These are phyloP conservation scores for Breynia disticha DNA, from an alignment of 441 rosid species.

Conservation along the genomic window DNA sequence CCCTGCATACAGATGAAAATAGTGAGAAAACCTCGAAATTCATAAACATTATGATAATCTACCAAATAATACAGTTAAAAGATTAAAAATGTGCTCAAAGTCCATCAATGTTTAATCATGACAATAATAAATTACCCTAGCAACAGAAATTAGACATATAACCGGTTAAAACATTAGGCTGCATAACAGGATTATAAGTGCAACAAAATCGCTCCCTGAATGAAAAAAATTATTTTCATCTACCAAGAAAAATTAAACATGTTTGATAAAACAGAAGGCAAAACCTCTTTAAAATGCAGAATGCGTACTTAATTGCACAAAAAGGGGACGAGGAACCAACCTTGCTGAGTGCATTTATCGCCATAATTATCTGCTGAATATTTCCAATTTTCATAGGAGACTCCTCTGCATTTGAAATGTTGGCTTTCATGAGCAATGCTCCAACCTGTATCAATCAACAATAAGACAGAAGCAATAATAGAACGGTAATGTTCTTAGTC, in stretches of 20 bases:
- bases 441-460: constrained; percentile 49
- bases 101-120: no score
- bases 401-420: constrained; percentile 40
- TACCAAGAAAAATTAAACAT: neutral
- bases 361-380: constrained; percentile 69
- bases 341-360: constrained; percentile 96
- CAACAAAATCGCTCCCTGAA: neutral
- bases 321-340: constrained; percentile 20
- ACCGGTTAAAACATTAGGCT: neutral
- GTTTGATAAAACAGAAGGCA: neutral
- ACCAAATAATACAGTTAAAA: neutral
- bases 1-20: constrained; percentile 45
- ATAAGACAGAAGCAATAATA: constrained; percentile 9
- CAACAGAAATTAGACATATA: neutral
- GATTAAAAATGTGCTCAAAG: no score
- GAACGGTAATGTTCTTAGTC: neutral
- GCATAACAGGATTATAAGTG: neutral
- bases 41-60: neutral
- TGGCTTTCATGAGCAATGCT: constrained; percentile 44
- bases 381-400: constrained; percentile 43
- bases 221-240: neutral
- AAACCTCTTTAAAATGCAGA: neutral
- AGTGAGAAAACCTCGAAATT: constrained; percentile 9
- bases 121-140: no score
- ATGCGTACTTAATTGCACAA: neutral